Percentiles rank a stretch among this genome's conserved stretches.
phyloP scores from a whole-genome alignment of 306 rosid species.

The Parietaria judaica region DNA sequence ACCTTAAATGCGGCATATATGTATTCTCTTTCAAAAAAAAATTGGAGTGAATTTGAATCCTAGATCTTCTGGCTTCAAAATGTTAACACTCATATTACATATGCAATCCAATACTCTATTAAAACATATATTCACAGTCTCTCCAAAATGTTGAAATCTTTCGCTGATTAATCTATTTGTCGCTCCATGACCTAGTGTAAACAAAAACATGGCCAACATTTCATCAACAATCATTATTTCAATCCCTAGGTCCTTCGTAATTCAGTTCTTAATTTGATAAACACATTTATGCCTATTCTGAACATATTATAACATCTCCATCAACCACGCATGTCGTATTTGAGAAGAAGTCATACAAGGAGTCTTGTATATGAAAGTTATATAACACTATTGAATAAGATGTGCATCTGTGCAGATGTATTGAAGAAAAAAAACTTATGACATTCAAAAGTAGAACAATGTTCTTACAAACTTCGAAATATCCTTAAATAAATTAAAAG shows the following conservation, averaged over 20 bases:
- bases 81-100: not conserved
- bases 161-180: not conserved
- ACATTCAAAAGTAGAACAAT: too few relatives aligned
- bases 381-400: not conserved
- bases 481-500: too few relatives aligned
- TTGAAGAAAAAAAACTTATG: not conserved
- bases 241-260: not conserved
- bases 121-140: not conserved
- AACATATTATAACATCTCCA: not conserved
- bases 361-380: not conserved
- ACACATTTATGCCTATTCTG: not conserved
- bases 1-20: constrained; percentile 14
- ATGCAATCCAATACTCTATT: not conserved
- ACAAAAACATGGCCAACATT: not conserved
- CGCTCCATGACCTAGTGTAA: not conserved
- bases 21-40: not conserved
- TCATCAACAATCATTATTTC: not conserved
- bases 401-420: not conserved
- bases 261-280: not conserved
- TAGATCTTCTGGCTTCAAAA: not conserved
- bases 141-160: not conserved
- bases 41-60: not conserved
- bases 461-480: not conserved
- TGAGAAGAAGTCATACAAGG: not conserved
- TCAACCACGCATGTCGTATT: not conserved